Evolutionary conservation across 805 yeast species (phyloP), one percentile per base, ranked within the genome.

Genomic region (Lachancea sp.): DNA sequence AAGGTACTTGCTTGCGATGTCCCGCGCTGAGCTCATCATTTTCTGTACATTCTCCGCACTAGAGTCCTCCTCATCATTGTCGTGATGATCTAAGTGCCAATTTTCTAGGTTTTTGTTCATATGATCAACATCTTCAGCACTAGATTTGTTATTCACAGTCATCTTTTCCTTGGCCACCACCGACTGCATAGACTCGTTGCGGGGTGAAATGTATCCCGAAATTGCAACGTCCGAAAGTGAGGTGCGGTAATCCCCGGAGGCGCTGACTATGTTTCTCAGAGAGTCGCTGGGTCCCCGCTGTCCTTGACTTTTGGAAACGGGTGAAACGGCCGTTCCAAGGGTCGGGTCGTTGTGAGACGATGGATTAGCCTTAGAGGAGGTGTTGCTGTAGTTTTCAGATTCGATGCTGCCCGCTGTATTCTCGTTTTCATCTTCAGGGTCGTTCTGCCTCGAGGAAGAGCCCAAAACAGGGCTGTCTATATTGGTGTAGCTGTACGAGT

Each of bases 161-260:
- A 54, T 44, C 8, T 53, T 51, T 31, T 51, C 47, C 32, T 53
- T 47, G 9, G 59, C 49, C 5, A 52, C 54, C 11, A 57, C 55
- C 10, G 61, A 55, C 31, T 55, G 56, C 18, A 55, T 46, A 0
- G 63, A 57, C 10, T 49, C 57, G 41, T 50, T 57, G 32, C 58
- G 49, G 10, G 62, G 62, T 1, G 67, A 54, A 35, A 68, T 65
- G 38, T 56, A 64, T 1, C 72, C 72, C 10, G 60, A 58, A 2
- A 73, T 79, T 2, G 81, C 81, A 19, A 77, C 78, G 49, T 73
- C 77, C 44, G 74, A 70, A 38, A 74, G 57, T 1, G 77, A 68
- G 18, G 74, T 70, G 49, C 68, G 73, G 43, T 75, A 72, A 18
- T 70, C 67, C 5, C 61, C 56, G 2, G 61, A 48, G 3, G 59